phyloP scores from a whole-genome alignment of 148 eudicot genomes.

The Rhododendron molle region DNA sequence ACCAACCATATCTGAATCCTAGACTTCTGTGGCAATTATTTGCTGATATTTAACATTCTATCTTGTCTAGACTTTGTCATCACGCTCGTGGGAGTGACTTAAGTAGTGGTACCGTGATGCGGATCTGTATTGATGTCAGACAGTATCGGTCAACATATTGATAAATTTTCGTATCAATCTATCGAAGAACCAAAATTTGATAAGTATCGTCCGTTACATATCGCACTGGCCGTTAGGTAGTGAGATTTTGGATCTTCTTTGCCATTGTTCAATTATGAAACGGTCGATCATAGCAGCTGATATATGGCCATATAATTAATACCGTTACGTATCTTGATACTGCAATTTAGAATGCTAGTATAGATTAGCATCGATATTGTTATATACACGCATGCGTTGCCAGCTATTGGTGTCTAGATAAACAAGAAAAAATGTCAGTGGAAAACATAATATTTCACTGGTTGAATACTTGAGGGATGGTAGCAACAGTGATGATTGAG shows the following conservation, averaged over 20 bases:
- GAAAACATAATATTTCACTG: neutral
- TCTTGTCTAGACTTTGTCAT: neutral
- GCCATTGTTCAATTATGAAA: neutral
- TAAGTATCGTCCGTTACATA: neutral
- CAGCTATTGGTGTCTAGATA: slow-evolving; percentile 1
- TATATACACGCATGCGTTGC: slow-evolving; percentile 8
- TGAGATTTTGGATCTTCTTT: neutral
- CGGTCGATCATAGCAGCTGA: neutral
- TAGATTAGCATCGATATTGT: neutral
- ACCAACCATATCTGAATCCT: neutral
- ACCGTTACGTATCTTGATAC: neutral
- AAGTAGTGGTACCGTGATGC: neutral
- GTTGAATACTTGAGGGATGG: neutral
- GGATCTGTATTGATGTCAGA: neutral
- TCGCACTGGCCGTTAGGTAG: neutral
- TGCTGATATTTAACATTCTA: neutral
- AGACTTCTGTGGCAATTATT: neutral
- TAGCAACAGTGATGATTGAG: slow-evolving; percentile 2
- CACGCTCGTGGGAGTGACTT: too few relatives aligned
- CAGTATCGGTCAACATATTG: neutral
- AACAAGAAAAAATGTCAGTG: neutral
- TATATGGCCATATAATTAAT: neutral
- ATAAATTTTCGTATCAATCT: neutral
- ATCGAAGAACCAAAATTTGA: neutral
- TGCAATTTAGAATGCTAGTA: neutral